phyloP scores from a whole-genome alignment of 495 filamentous ascomycete genomes.

The Xylaria intraflava region DNA sequence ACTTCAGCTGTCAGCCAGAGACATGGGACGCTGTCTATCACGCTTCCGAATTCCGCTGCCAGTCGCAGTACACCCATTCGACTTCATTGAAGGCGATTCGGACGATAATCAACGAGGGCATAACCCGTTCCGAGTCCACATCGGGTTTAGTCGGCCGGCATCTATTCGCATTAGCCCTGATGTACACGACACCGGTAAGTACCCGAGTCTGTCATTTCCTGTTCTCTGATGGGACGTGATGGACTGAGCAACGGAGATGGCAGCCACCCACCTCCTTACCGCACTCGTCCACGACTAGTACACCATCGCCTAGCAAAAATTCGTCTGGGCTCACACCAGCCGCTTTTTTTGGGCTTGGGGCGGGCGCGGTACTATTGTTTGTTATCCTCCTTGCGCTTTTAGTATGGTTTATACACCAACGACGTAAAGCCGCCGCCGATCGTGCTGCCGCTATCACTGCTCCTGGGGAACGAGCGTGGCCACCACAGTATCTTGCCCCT shows the following conservation, averaged over 20 bases:
- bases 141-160: constrained; percentile 10
- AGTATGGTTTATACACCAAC: constrained; percentile 6
- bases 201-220: no score
- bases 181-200: constrained; percentile 21
- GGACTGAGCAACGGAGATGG: neutral
- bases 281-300: neutral
- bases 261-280: neutral
- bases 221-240: no score
- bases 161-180: constrained; percentile 20
- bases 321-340: constrained; percentile 8
- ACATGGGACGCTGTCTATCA: neutral
- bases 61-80: constrained; percentile 1
- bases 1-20: constrained; percentile 9
- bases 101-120: constrained; percentile 13
- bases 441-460: neutral
- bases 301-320: neutral
- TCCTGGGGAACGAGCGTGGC: no score
- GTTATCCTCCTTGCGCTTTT: constrained; percentile 10
- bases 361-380: constrained; percentile 5
- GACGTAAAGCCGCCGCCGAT: constrained; percentile 3
- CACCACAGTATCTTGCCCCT: no score
- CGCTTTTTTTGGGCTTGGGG: constrained; percentile 14
- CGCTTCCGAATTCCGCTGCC: constrained; percentile 12
- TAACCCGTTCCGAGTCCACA: constrained; percentile 7
- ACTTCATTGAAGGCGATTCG: constrained; percentile 3